Evolutionary conservation across 371 early-diverging fungal species (phyloP), one percentile per base, ranked within the genome.

Genomic region (Saksenaea oblongispora): DNA sequence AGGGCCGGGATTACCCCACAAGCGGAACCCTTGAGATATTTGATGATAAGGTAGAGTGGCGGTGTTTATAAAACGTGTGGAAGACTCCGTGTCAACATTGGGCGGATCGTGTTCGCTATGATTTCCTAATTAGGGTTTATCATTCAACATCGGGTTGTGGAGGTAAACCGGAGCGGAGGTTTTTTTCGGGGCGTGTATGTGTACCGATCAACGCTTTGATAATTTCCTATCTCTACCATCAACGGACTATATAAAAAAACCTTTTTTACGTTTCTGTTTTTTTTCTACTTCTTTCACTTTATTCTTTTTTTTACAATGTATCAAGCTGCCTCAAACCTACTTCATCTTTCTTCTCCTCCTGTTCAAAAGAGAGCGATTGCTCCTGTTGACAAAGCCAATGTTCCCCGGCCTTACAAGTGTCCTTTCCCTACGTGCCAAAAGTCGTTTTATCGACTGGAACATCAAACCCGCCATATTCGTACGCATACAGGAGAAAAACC

Each of bases 401-500:
- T 75, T 9, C 86, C 86, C 34, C 80, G 88, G 65, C 86, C 88
- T 37, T 88, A 87, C 77, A 82, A 87, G 67, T 88, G 88, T 65
- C 61, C 61, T 28, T 47, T 47, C 27, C 85, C 86, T 8, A 83
- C 86, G 72, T 88, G 88, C 66, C 82, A 85, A 51, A 88, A 86
- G 75, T 84, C 87, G 28, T 88, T 88, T 64, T 85, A 84, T 60
- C 84, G 92, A 34, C 80, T 90, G 22, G 92, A 92, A 72, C 92
- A 92, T 75, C 89, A 89, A 76, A 91, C 91, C 13, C 87, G 95
- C 54, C 95, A 96, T 73, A 89, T 92, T 70, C 87, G 94, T 66
- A 95, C 94, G 8, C 96, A 95, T 68, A 95, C 96, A 2, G 95
- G 95, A 31, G 96, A 96, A 73, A 92, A 90, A 60, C 95, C 96